Base-by-base conservation (phyloP, 352 stramenopile species). In the Thraustotheca clavata region DNA sequence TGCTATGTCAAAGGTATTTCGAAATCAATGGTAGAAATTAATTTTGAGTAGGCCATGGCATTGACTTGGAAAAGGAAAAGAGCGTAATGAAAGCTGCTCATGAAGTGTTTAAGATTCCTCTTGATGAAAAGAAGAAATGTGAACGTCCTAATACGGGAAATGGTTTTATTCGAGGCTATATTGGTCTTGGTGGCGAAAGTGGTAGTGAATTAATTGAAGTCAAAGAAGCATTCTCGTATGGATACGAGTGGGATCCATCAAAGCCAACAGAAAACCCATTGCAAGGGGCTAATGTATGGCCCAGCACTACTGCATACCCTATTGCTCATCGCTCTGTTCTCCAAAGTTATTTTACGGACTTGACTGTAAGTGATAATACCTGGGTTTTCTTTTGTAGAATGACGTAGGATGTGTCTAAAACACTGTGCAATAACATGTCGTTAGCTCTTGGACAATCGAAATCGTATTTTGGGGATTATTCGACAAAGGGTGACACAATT, bases 201-300 rank as follows among this genome's bases (percentile, higher is more conserved):
- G 80, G 83, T 49, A 89, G 79, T 63, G 79, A 89, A 41, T 76
- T 77, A 36, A 80, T 91, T 27, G 80, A 91, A 54, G 83, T 91
- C 32, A 91, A 91, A 55, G 83, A 91, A 59, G 80, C 77, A 2
- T 91, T 91, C 34, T 91, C 83, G 9, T 91, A 89, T 68, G 83
- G 83, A 31, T 89, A 80, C 69, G 83, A 91, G 50, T 91, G 83
- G 83, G 50, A 40, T 20, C 29, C 59, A 16, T 82, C 46, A 5
- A 91, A 91, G 40, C 76, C 79, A 1, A 66, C 89, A 29, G 80
- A 91, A 52, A 91, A 91, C 41, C 76, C 79, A 1, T 67, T 91
- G 29, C 83, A 91, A 52, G 80, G 83, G 31, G 48, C 32, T 14
- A 91, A 91, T 52, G 80, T 89, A 48, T 92, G 83, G 80, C 83